Conservation (phyloP, 106 monocot genomes). For the Allium fistulosum region DNA sequence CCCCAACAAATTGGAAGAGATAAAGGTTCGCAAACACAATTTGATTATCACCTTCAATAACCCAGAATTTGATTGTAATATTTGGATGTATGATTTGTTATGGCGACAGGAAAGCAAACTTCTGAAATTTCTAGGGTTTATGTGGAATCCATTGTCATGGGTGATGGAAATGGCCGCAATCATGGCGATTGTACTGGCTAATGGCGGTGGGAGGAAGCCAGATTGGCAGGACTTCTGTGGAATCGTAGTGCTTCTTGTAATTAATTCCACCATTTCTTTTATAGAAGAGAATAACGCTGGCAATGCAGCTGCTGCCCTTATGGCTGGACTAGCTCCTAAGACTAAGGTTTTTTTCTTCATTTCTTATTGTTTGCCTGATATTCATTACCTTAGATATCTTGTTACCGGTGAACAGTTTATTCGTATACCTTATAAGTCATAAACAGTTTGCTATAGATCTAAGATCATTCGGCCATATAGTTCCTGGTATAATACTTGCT, state of each 20-base stretch:
- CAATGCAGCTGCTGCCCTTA: constrained; percentile 70
- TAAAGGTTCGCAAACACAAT: constrained; percentile 17
- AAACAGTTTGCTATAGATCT: too few species aligned
- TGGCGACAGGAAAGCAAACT: constrained; percentile 70
- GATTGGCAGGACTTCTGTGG: constrained; percentile 96
- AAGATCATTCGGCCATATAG: too few species aligned
- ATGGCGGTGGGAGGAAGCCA: constrained; percentile 53
- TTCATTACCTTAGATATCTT: too few species aligned
- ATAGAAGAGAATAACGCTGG: constrained; percentile 84
- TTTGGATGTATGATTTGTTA: neutral
- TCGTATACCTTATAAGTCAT: too few species aligned
- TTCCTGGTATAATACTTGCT: too few species aligned
- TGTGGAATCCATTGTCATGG: constrained; percentile 99
- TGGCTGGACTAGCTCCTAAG: constrained; percentile 74
- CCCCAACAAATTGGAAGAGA: constrained; percentile 85
- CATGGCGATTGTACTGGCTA: constrained; percentile 76
- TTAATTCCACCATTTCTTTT: constrained; percentile 94
- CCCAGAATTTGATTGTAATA: too few species aligned
- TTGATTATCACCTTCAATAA: too few species aligned
- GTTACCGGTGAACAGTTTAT: too few species aligned
- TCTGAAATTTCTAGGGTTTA: constrained; percentile 90
- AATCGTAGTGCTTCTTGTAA: constrained; percentile 64
- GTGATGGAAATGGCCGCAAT: constrained; percentile 97
- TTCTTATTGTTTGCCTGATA: neutral
- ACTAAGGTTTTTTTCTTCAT: constrained; percentile 29